These are phyloP conservation scores for Paracorniculantispora psalliotae DNA, from an alignment of 2,329 filamentous ascomycete species.

Conservation along the genomic window DNA sequence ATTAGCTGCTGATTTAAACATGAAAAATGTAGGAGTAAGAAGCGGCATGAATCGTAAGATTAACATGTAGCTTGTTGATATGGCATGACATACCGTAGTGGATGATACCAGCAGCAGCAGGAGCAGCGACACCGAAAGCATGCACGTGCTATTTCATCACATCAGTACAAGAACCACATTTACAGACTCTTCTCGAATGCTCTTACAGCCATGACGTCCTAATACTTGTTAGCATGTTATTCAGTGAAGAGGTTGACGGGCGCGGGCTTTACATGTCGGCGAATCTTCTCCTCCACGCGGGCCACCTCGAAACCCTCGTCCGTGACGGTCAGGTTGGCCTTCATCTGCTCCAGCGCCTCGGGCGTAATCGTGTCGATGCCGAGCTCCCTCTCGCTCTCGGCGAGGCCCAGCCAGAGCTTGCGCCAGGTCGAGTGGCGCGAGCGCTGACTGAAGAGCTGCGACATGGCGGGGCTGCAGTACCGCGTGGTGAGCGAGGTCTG, in stretches of 20 bases:
- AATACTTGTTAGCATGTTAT: slow-evolving; percentile 13
- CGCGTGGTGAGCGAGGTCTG: slow-evolving; percentile 66
- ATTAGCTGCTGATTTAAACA: background rate
- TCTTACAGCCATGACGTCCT: slow-evolving; percentile 54
- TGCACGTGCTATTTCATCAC: slow-evolving; percentile 57
- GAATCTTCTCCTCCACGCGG: slow-evolving; percentile 68
- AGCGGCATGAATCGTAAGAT: no score
- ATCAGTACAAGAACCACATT: slow-evolving; percentile 2
- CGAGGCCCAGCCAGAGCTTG: slow-evolving; percentile 79
- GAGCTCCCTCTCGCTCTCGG: slow-evolving; percentile 75
- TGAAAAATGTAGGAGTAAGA: no score
- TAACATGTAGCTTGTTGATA: no score
- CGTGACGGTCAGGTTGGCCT: slow-evolving; percentile 65
- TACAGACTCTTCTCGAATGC: background rate
- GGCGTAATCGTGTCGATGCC: slow-evolving; percentile 65
- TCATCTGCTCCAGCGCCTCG: slow-evolving; percentile 73
- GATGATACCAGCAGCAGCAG: slow-evolving; percentile 76
- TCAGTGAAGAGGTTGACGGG: background rate
- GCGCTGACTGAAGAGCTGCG: slow-evolving; percentile 72
- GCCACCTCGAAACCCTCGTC: slow-evolving; percentile 74
- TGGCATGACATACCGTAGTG: slow-evolving; percentile 60
- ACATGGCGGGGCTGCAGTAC: slow-evolving; percentile 73
- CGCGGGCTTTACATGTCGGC: slow-evolving; percentile 44
- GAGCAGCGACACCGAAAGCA: slow-evolving; percentile 67
- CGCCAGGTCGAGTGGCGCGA: slow-evolving; percentile 75